These are phyloP conservation scores for Amauroascus niger DNA, from an alignment of 2,329 filamentous ascomycete species.

Conservation along the genomic window DNA sequence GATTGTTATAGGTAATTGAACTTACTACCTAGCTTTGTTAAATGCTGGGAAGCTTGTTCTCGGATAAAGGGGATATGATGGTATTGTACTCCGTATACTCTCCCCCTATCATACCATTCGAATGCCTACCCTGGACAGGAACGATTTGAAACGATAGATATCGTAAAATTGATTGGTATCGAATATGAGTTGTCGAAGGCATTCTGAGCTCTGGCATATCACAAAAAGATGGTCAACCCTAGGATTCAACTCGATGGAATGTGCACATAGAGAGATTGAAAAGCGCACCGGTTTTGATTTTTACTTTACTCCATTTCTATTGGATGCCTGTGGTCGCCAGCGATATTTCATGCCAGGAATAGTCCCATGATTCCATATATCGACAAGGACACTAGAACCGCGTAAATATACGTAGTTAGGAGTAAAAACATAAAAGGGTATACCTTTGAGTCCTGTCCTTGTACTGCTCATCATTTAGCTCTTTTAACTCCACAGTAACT, in stretches of 20 bases:
- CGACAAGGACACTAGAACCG: constrained; percentile 36
- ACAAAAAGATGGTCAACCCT: not conserved
- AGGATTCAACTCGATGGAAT: not conserved
- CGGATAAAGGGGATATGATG: no score
- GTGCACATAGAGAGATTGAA: not conserved
- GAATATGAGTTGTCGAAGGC: not conserved
- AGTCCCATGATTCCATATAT: constrained; percentile 33
- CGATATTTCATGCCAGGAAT: not conserved
- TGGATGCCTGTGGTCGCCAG: not conserved
- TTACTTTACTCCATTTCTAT: not conserved
- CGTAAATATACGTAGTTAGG: not conserved
- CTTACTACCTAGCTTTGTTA: no score
- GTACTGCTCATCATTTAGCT: constrained; percentile 48
- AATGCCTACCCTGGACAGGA: no score
- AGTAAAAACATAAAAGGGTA: constrained; percentile 7
- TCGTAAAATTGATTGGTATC: not conserved
- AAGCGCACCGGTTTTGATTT: not conserved
- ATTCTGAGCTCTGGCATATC: not conserved
- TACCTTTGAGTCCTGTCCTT: constrained; percentile 51
- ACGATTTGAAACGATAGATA: not conserved
- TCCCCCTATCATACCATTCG: no score
- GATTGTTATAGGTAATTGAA: no score
- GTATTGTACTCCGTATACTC: no score
- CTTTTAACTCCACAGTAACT: constrained; percentile 51
- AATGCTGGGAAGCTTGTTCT: no score